Base-by-base conservation (phyloP, 2,329 filamentous ascomycete genomes). In the Daldinia sp. region DNA sequence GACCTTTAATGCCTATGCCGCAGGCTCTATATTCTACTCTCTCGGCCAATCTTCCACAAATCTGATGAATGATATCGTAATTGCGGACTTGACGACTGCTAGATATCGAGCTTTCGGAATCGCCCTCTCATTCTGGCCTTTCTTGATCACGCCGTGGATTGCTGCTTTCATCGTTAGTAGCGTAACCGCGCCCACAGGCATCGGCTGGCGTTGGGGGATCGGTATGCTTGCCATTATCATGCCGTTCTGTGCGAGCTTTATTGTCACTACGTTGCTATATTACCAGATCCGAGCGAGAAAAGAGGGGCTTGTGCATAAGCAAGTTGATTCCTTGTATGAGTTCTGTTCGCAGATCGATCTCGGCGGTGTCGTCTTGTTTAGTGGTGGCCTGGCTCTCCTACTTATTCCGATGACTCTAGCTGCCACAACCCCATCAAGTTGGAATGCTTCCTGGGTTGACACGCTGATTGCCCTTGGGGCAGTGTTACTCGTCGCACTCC, bases 41-140 rank as follows among this genome's bases (percentile, higher is more conserved):
- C 79, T 87, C 4, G 87, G 87, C 1, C 81, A 82, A 48, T 86
- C 85, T 0, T 86, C 85, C 2, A 80, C 87, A 5, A 84, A 86
- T 57, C 82, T 89, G 27, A 77, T 88, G 47, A 85, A 87, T 68
- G 85, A 88, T 66, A 85, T 90, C 51, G 86, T 89, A 67, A 83
- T 88, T 39, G 85, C 86, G 1, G 87, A 90, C 70, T 82, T 87
- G n/a, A 87, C 85, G 3, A 77, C 75, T 0, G 73, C 71, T 74
- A 83, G 77, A 67, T 87, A 62, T 75, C 83, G 70, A 81, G 87
- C 70, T 76, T 83, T 74, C 78, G 63, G 74, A 82, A 54, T 83
- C 78, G 74, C 82, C 74, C 6, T 86, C 77, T 43, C 75, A 78
- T 71, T 83, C 80, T 54, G 84, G 5, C 73, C 73, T 1, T 75